A percentile compares a stretch with the other conserved stretches of the same genome.
Conservation (phyloP, 2,329 filamentous ascomycete genomes). For the Alternaria ethzedia region DNA sequence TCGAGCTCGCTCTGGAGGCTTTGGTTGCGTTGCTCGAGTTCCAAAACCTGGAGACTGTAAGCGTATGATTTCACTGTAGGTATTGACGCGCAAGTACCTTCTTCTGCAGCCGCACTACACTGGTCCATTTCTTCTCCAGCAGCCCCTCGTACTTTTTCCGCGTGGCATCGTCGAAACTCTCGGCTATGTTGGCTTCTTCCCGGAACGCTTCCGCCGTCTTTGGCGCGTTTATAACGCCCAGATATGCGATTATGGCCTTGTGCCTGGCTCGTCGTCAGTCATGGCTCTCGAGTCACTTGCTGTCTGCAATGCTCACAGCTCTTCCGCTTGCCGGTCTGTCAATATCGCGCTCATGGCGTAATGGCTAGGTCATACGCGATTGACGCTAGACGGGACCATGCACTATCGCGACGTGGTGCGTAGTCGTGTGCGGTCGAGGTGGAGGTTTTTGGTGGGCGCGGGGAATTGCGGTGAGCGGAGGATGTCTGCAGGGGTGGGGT, state of each 20-base stretch:
- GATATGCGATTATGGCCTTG: constrained; percentile 91
- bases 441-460: constrained; percentile 25
- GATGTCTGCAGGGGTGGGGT: constrained; percentile 4
- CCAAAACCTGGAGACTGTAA: constrained; percentile 74
- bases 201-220: constrained; percentile 74
- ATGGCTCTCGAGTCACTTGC: background rate
- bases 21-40: constrained; percentile 78
- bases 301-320: constrained; percentile 69
- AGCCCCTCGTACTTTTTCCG: constrained; percentile 94
- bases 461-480: constrained; percentile 32
- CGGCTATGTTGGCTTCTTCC: constrained; percentile 75
- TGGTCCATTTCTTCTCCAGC: constrained; percentile 98
- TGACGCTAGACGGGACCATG: constrained; percentile 39
- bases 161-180: constrained; percentile 78
- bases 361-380: constrained; percentile 27
- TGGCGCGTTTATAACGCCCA: constrained; percentile 74
- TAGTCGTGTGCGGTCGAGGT: constrained; percentile 2
- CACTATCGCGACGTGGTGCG: constrained; percentile 19
- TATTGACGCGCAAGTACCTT: constrained; percentile 65
- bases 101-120: constrained; percentile 91
- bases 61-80: constrained; percentile 1
- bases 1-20: constrained; percentile 83
- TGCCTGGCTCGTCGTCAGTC: constrained; percentile 63
- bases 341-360: constrained; percentile 74
- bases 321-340: constrained; percentile 82